Evolutionary conservation across 2,329 filamentous ascomycete species (phyloP).

Genomic region (Tolypocladium guangdongense): DNA sequence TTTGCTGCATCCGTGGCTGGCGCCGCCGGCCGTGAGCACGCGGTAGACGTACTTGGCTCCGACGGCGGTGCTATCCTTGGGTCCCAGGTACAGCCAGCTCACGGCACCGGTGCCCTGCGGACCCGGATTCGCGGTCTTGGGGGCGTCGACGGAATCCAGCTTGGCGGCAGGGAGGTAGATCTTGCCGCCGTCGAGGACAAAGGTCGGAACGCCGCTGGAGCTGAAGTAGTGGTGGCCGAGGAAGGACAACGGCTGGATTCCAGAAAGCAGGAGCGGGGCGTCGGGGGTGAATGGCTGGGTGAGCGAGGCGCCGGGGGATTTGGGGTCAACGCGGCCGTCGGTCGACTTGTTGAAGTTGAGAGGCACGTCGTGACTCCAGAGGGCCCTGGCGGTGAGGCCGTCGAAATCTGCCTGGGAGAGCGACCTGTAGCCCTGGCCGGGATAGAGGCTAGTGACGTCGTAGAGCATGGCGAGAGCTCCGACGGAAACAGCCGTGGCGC

Average conservation of each 20-base stretch:
- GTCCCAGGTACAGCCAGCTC: conserved; percentile 40
- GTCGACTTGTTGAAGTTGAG: conserved; percentile 30
- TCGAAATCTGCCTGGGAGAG: conserved; percentile 28
- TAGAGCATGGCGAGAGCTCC: conserved; percentile 52
- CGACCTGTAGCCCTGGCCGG: conserved; percentile 26
- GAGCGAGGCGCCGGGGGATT: conserved; percentile 29
- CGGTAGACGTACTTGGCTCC: conserved; percentile 38
- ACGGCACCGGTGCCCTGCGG: conserved; percentile 39
- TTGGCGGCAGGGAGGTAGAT: conserved; percentile 36
- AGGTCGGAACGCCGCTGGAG: conserved; percentile 40
- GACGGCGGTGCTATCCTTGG: conserved; percentile 23
- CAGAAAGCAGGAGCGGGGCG: conserved; percentile 25
- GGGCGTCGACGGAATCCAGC: conserved; percentile 38
- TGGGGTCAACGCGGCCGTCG: conserved; percentile 16
- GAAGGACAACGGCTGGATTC: conserved; percentile 27
- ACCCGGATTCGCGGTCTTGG: conserved; percentile 34
- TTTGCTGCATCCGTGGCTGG: conserved; percentile 28
- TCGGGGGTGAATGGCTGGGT: conserved; percentile 32
- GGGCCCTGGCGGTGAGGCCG: conserved; percentile 26
- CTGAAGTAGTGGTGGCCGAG: conserved; percentile 61
- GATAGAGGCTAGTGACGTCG: conserved; percentile 43
- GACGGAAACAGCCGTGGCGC: conserved; percentile 23
- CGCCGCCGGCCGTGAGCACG: conserved; percentile 43
- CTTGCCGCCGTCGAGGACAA: conserved; percentile 36
- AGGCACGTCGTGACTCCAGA: conserved; percentile 32